Base-by-base conservation (phyloP, 2,329 filamentous ascomycete genomes). In the Talaromyces rugulosus region DNA sequence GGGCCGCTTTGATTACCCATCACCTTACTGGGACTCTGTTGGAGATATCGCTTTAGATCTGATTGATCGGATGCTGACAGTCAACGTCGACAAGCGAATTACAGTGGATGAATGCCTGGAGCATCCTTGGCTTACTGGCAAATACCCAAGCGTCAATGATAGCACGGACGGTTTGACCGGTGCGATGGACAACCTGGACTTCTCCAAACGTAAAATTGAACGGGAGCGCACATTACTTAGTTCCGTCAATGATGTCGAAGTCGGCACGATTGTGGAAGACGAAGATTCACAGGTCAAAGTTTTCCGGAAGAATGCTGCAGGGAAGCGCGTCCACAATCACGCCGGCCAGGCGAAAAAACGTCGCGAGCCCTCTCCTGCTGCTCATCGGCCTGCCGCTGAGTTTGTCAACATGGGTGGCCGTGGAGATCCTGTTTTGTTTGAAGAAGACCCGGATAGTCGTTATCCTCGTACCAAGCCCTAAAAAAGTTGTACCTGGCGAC, bases 61-160 rank as follows among this genome's bases (percentile, higher is more conserved):
- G 36, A 98, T 99, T 67, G 95, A 99, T 74, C 85, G 84, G 50
- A 99, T 99, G 95, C 84, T 99, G 57, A 90, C 91, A 2, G 92
- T 97, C 36, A 88, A 97, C 66, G 88, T 92, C 2, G 87, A 91
- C 31, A 86, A 89, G 74, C 87, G 95, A 56, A 94, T 90, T 75
- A 94, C 90, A 0, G 87, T 99, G 63, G 93, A 98, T 66, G 87
- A 96, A 69, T 98, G 95, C 71, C 83, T 99, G 9, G 82, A 89
- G 66, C 95, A 99, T 72, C 92, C 94, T 0, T 99, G 95, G 95
- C 85, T 92, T 59, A 92, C 87, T 0, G 83, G 86, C 65, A 84
- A 72, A 36, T 69, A 67, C 14, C 80, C 85, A 40, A 87, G 83
- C 63, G 81, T 89, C 33, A 88, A 87, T 64, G 94, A 97, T 78